Evolutionary conservation across 441 rosid genomes (phyloP).

Genomic region (Gossypium lobatum): DNA sequence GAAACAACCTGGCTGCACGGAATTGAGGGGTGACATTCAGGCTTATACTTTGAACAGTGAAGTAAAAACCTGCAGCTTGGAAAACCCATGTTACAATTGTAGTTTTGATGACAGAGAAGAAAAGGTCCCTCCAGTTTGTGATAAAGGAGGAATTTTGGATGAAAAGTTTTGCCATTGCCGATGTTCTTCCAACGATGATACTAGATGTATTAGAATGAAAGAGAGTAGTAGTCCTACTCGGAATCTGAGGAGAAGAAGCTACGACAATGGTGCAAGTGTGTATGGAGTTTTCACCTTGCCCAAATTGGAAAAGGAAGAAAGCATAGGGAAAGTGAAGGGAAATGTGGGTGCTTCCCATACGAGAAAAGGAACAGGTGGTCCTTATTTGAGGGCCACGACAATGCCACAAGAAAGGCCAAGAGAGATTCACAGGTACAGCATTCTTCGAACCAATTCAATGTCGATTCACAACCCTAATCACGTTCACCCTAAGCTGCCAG

Average conservation of each 20-base stretch:
- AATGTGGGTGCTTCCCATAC: neutral
- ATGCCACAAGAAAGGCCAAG: constrained; percentile 49
- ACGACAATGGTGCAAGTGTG: constrained; percentile 15
- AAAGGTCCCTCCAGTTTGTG: neutral
- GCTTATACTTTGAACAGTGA: neutral
- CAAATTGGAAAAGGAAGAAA: constrained; percentile 2
- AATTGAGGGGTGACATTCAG: neutral
- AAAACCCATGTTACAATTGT: constrained; percentile 21
- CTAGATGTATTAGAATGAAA: neutral
- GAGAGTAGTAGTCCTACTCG: neutral
- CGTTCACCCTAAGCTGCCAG: constrained; percentile 84
- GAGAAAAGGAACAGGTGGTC: constrained; percentile 16
- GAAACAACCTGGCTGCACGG: constrained; percentile 8
- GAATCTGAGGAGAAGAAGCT: constrained; percentile 21
- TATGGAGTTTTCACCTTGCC: constrained; percentile 28
- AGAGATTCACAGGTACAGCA: constrained; percentile 16
- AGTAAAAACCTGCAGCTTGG: constrained; percentile 21
- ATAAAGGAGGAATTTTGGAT: neutral
- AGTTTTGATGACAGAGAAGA: constrained; percentile 13
- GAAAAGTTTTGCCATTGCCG: neutral
- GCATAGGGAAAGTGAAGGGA: neutral
- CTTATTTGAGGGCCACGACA: constrained; percentile 42
- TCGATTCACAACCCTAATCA: constrained; percentile 39
- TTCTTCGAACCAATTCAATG: constrained; percentile 37
- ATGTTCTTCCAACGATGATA: constrained; percentile 14